Base-by-base conservation (phyloP, 2,329 filamentous ascomycete genomes). In the Onygenales sp. region DNA sequence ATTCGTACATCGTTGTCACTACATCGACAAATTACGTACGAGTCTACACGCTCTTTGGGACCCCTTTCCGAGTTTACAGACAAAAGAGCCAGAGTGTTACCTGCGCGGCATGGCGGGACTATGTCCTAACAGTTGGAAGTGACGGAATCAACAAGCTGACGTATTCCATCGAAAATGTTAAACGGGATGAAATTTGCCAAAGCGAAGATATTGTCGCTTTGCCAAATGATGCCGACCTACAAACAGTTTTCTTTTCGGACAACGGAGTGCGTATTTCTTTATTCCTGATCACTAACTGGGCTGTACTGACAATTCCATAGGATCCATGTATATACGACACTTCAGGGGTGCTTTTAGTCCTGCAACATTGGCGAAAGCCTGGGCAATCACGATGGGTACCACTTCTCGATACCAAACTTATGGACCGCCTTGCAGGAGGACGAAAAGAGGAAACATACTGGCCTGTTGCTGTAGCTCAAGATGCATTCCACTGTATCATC, bases 401-500 rank as follows among this genome's bases (percentile, higher is more conserved):
- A 1, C 78, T 98, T 2, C 81, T 98, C 2, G 92, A 98, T 70
- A 98, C 94, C 0, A 88, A 80, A 54, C 82, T 86, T 39, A 77
- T 98, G 9, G 79, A 88, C 1, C 89, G 93, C 56, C 80, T 96
- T 3, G 86, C 88, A 0, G 84, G 83, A 2, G 93, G 93, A 31
- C 84, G 85, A 54, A 96, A 95, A 69, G 81, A 86, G 58, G 93
- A 98, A 71, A 82, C 78, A 0, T 98, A 98, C 74, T 98, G 91
- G 81, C 93, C 93, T 1, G 88, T 98, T 34, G 93, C 93, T 0
- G 91, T 97, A 1, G 89, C 92, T 2, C 84, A 91, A 62, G 80
- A 87, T 64, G 92, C 87, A 64, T 98, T 98, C 70, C 92, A 97
- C 77, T 98, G 94, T 74, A 96, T 98, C 71, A 97, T 98, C 62